Base-by-base conservation (phyloP, 2,329 filamentous ascomycete genomes). In the Fusarium secorum region DNA sequence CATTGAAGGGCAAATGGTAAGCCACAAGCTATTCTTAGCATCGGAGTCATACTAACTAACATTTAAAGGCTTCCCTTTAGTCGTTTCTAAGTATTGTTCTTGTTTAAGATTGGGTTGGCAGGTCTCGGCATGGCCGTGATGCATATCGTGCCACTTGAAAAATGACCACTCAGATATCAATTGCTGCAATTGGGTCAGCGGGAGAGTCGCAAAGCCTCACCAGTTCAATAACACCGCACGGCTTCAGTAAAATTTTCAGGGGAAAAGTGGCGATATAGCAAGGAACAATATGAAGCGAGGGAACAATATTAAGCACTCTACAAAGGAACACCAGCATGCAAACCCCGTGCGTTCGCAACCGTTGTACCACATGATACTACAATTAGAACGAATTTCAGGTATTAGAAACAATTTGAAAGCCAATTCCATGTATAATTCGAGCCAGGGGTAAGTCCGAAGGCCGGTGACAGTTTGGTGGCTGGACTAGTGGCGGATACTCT, bases 1-100 rank as follows among this genome's bases (percentile, higher is more conserved):
- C 92, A 5, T 77, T 95, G 76, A 88, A 91, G 74, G 93, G 93
- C 32, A 96, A 96, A 84, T 96, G 93, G 93, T 94, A 80, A 80
- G 89, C 38, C 32, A 42, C 52, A n/a, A 35, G 32, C 49, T 32
- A 42, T 57, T 26, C 49, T 13, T n/a, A 22, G 28, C 15, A 18
- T 30, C 18, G 9, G 14, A 13, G 17, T 14, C 7, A 18, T 20
- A 32, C 51, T 74, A 48, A 76, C 33, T 13, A 9, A 46, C 4
- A 41, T 53, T 24, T 36, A 11, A 42, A 80, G 78, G 78, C 74
- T 80, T 45, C 78, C 78, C 10, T 80, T 80, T 54, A 75, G 75
- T 45, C 78, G 78, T 20, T 80, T 80, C 60, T 79, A 67, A 59
- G 58, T 55, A 58, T 70, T 44, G 38, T 55, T 39, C 14, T 49